Conservation (phyloP, 495 filamentous ascomycete species). For the Penicillium paxilli region DNA sequence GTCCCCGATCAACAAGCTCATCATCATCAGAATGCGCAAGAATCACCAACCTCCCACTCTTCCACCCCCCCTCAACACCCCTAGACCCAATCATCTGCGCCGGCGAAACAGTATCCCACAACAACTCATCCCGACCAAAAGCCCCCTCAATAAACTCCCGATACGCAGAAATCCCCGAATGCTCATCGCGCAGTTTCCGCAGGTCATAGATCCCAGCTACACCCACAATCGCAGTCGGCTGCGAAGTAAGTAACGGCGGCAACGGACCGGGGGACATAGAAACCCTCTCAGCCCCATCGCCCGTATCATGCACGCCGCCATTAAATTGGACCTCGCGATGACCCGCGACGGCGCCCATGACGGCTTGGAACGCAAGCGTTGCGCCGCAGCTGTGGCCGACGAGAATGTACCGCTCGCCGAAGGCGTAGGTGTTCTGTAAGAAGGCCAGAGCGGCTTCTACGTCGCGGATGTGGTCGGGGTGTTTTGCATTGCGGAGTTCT, state of each 20-base stretch:
- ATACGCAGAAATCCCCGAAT: constrained; percentile 51
- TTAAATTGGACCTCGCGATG: constrained; percentile 23
- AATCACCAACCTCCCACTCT: constrained; percentile 47
- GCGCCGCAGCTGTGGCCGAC: constrained; percentile 78
- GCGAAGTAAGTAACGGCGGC: constrained; percentile 21
- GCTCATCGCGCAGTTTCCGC: constrained; percentile 47
- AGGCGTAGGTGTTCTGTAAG: constrained; percentile 55
- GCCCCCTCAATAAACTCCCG: constrained; percentile 59
- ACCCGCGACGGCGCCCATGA: constrained; percentile 43
- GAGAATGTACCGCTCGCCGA: constrained; percentile 59
- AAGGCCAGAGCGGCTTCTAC: constrained; percentile 61
- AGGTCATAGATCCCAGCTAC: constrained; percentile 70
- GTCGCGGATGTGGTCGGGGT: constrained; percentile 76
- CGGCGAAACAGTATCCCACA: constrained; percentile 57
- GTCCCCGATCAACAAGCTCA: constrained; percentile 57
- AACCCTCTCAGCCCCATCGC: constrained; percentile 7
- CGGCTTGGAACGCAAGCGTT: constrained; percentile 68
- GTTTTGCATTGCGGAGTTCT: constrained; percentile 50
- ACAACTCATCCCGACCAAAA: constrained; percentile 55
- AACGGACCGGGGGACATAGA: constrained; percentile 17
- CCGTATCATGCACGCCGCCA: constrained; percentile 1
- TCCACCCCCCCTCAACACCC: constrained; percentile 41
- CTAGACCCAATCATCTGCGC: constrained; percentile 32
- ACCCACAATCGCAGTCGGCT: constrained; percentile 56
- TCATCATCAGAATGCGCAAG: constrained; percentile 62